Percentiles rank a stretch among this genome's conserved stretches.
phyloP scores from a whole-genome alignment of 176 grass and related monocot genomes.

The Carex parvula region DNA sequence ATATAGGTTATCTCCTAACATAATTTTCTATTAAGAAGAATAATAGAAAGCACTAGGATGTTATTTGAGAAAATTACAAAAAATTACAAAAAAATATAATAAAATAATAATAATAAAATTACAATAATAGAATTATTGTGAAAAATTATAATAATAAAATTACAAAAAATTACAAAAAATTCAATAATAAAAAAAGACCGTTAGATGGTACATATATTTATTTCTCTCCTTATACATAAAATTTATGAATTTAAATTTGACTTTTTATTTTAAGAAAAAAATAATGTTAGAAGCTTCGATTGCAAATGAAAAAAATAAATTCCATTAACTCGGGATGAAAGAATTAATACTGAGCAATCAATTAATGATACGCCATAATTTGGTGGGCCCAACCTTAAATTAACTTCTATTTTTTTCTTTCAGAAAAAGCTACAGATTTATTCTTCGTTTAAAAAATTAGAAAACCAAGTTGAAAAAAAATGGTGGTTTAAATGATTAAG shows the following conservation, averaged over 20 bases:
- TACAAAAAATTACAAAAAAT: too few species aligned
- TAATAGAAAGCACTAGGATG: too few species aligned
- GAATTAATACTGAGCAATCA: conserved; percentile 1
- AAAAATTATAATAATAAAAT: too few species aligned
- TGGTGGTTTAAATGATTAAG: conserved; percentile 11
- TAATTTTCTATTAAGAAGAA: too few species aligned
- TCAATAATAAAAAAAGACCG: too few species aligned
- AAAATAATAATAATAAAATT: too few species aligned
- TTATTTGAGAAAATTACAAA: too few species aligned
- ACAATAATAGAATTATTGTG: too few species aligned
- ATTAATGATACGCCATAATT: background rate
- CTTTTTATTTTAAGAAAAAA: background rate
- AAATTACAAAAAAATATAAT: too few species aligned
- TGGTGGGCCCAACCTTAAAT: background rate
- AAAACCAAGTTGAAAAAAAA: background rate
- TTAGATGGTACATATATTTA: too few species aligned
- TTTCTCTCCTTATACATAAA: too few species aligned
- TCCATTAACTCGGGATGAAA: background rate
- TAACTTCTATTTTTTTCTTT: background rate
- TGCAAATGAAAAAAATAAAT: background rate
- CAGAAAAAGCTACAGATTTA: background rate
- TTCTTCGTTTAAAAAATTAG: background rate
- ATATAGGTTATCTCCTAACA: too few species aligned
- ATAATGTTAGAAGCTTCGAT: background rate
- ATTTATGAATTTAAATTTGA: background rate